Evolutionary conservation across 225 moss, liverwort and hornwort species (phyloP), one percentile per base, ranked within the genome.

Genomic region (Antitrichia curtipendula): DNA sequence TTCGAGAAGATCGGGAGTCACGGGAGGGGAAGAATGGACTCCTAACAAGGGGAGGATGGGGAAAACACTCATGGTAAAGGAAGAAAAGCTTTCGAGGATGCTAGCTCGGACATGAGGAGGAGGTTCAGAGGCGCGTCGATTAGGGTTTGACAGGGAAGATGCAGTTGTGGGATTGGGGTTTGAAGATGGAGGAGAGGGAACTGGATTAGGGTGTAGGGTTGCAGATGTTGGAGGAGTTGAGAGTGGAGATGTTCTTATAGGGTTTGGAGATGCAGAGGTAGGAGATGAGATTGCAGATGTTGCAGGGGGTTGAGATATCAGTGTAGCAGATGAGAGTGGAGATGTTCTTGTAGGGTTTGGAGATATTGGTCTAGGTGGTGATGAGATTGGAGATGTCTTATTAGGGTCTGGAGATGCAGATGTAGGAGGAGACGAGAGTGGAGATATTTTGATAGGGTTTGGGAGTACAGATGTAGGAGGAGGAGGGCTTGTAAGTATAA

Each of bases 31-130:
- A 71, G 50, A 91, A 82, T 87, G 91, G 6, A 87, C 91, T 34
- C 88, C 87, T 64, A 91, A 32, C 27, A 87, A 16, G 5, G 89
- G 89, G 17, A 89, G 64, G 36, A 88, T 88, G 40, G 91, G 91
- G 29, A 86, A 83, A 23, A 65, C 73, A 45, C 73, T 81, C 24
- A 84, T 64, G 31, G 84, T 81, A 9, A 88, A 79, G 11, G 88
- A 86, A 34, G 71, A 82, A 41, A 88, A 88, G 41, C 72, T 86
- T 23, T 82, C 78, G 0, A 90, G 61, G 20, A 90, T 82, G 43
- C 86, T 88, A 7, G 70, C 72, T 58, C 78, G 71, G 65, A 34
- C 61, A 52, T 25, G 65, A 78, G 21, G 62, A 43, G 61, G 62
- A 64, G 89, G 85, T 61, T 88, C 88, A 70, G 84, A 88, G 43